Percentiles rank a stretch among this genome's conserved stretches.
These are phyloP conservation scores for Eucalyptus albens DNA, from an alignment of 345 rosid species.

Conservation along the genomic window DNA sequence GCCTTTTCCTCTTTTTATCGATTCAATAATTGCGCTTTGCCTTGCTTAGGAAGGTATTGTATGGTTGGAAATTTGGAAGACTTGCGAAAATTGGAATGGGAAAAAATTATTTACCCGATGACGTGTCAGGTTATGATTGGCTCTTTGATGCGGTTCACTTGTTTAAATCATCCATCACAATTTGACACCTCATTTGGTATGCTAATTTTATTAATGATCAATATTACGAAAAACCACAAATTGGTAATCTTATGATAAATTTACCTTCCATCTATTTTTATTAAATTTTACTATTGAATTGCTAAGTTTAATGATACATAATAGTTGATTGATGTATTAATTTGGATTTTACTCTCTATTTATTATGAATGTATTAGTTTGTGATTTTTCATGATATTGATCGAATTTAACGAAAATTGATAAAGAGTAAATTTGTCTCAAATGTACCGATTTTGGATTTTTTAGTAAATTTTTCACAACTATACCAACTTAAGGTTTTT, in stretches of 20 bases:
- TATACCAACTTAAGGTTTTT: too few species aligned
- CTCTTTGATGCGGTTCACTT: neutral
- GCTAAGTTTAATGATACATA: too few species aligned
- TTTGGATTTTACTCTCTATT: too few species aligned
- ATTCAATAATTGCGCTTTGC: neutral
- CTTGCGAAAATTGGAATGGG: neutral
- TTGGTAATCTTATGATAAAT: too few species aligned
- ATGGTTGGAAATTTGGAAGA: neutral
- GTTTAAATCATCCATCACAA: neutral
- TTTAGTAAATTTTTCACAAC: too few species aligned
- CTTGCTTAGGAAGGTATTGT: neutral
- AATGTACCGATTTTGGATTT: accelerated
- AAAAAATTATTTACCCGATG: neutral
- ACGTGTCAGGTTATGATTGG: neutral
- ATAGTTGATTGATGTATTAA: too few species aligned
- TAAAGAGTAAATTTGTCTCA: accelerated
- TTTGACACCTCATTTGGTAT: neutral
- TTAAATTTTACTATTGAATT: too few species aligned
- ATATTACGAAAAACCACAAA: too few species aligned
- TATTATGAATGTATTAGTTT: too few species aligned
- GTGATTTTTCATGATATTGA: too few species aligned
- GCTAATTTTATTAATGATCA: neutral
- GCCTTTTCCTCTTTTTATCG: neutral
- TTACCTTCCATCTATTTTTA: too few species aligned
- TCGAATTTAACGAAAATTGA: too few species aligned